phyloP scores from a whole-genome alignment of 257 asterid species.

The Rauvolfia tetraphylla region DNA sequence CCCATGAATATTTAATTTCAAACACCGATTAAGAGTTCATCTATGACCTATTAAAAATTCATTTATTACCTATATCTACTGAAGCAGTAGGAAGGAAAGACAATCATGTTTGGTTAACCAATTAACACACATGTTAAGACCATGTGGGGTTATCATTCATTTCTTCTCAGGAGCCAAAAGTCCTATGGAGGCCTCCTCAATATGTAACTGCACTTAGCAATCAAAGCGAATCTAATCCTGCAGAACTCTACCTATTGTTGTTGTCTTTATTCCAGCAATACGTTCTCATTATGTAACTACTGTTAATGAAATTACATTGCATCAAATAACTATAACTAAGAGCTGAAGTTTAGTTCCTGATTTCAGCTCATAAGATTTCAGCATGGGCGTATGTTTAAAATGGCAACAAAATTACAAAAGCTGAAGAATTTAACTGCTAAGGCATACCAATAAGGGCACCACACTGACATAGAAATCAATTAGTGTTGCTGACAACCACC shows the following conservation, averaged over 20 bases:
- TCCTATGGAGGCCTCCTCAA: not conserved
- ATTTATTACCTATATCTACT: too few species aligned
- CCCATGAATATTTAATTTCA: not conserved
- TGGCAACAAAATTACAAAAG: too few species aligned
- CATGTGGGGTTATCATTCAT: too few species aligned
- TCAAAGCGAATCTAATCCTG: not conserved
- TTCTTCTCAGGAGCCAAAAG: too few species aligned
- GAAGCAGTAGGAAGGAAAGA: too few species aligned
- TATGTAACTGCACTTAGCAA: not conserved
- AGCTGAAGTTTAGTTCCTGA: not conserved
- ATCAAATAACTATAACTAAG: not conserved
- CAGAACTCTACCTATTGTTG: not conserved
- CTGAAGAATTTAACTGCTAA: not conserved
- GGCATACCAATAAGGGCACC: slow-evolving; percentile 59
- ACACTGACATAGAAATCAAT: slow-evolving; percentile 62
- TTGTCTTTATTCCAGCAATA: not conserved
- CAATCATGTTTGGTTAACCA: too few species aligned
- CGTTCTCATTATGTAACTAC: not conserved
- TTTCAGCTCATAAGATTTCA: not conserved
- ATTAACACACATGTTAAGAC: too few species aligned
- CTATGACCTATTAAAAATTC: too few species aligned
- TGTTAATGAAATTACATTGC: too few species aligned
- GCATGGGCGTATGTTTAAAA: not conserved
- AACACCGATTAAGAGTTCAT: too few species aligned
- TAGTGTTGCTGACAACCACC: slow-evolving; percentile 78